phyloP scores from a whole-genome alignment of 208 protist species.

The Sergeia podlipaevii region DNA sequence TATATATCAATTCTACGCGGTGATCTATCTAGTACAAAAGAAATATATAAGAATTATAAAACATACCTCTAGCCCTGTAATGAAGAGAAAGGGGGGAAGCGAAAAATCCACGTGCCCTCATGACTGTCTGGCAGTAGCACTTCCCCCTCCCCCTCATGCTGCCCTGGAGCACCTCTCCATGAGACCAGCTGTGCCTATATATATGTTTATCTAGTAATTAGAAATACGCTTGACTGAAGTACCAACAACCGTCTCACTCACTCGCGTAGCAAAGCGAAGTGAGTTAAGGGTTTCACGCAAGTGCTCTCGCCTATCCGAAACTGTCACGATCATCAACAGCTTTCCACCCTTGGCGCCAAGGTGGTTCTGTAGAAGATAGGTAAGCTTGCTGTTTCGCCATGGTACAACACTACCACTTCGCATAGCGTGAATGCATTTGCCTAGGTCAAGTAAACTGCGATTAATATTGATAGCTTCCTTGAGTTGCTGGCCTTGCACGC shows the following conservation, averaged over 20 bases:
- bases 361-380: constrained; percentile 89
- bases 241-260: constrained; percentile 86
- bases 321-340: constrained; percentile 92
- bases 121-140: neutral
- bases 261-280: constrained; percentile 91
- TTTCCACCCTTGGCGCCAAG: constrained; percentile 87
- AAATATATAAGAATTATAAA: neutral
- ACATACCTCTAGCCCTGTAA: neutral
- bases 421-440: constrained; percentile 92
- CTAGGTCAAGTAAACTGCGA: constrained; percentile 81
- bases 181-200: neutral
- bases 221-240: constrained; percentile 70
- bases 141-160: no score
- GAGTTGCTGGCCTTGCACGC: constrained; percentile 80
- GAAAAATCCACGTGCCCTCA: neutral
- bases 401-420: constrained; percentile 60
- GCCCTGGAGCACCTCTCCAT: neutral
- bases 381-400: constrained; percentile 92
- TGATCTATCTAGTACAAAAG: neutral
- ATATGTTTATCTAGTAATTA: constrained; percentile 24
- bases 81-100: constrained; percentile 9
- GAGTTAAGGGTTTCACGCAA: constrained; percentile 86
- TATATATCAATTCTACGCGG: no score
- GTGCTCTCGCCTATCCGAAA: constrained; percentile 66
- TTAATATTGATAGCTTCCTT: constrained; percentile 95